Base-by-base conservation (phyloP, 2,329 filamentous ascomycete genomes). In the Fusarium napiforme region DNA sequence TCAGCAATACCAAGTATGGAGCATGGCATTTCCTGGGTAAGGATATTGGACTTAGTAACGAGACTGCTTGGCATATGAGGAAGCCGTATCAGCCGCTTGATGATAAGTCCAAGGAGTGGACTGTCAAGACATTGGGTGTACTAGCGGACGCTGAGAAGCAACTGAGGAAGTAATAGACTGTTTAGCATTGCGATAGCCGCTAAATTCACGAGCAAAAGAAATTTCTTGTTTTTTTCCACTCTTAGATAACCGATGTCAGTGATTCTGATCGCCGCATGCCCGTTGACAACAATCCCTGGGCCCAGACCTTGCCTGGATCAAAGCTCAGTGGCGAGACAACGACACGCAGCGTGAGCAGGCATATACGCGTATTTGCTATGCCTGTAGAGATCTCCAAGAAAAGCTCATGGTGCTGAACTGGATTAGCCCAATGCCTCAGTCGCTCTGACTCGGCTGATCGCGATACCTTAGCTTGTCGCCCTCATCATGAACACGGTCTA, bases 1-100 rank as follows among this genome's bases (percentile, higher is more conserved):
- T 87, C 30, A 81, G 84, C 1, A 77, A 81, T 12, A 87, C 85
- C 0, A 87, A 87, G 71, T 87, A 83, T 60, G 85, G 82, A 10
- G 82, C 84, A 0, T 84, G 83, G 75, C 78, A 82, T 67, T 86
- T 83, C 68, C 70, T 85, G 0, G 85, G 85, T 0, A 78, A 75
- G 15, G 71, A 75, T 2, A 72, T 85, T 9, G 85, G 84, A 0
- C n/a, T 86, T 3, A 73, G 81, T 19, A 67, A 60, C 1, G 78
- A 82, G 72, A 78, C 70, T 1, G 69, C 79, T 4, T 87, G 85
- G 73, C 77, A 80, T 40, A 85, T 85, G 72, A 77, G 85, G 18
- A 82, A 81, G 61, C 85, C 85, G 4, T 87, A 86, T 68, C 70
- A 80, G 40, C 79, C 82, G 21, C 75, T 82, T 9, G 77, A 78